Percentiles rank a stretch among this genome's conserved stretches.
phyloP scores from a whole-genome alignment of 2,329 filamentous ascomycete species.

The Parastagonospora nodorum region DNA sequence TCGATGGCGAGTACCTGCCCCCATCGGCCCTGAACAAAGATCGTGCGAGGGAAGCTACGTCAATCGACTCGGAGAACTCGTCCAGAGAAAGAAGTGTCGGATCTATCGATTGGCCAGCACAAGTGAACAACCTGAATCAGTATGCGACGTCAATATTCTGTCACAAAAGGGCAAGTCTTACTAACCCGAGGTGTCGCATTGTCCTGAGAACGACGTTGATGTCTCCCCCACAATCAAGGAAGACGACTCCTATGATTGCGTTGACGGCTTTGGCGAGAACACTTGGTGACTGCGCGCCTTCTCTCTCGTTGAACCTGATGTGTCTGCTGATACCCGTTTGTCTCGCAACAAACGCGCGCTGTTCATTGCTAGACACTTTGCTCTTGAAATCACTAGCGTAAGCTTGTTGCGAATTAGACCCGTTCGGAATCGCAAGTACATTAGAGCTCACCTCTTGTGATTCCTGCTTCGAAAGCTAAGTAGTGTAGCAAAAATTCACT shows the following conservation, averaged over 20 bases:
- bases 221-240: conserved; percentile 1
- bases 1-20: not conserved
- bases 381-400: conserved; percentile 2
- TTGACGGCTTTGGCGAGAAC: conserved; percentile 3
- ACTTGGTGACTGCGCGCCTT: conserved; percentile 1
- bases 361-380: conserved; percentile 2
- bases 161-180: not conserved
- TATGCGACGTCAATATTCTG: not conserved
- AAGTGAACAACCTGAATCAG: not conserved
- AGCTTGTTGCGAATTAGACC: not conserved
- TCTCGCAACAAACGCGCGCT: conserved; percentile 1
- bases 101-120: not conserved
- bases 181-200: conserved; percentile 2
- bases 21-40: not conserved
- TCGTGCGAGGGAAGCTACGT: conserved; percentile 1
- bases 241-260: conserved; percentile 5
- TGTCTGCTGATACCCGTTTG: not conserved
- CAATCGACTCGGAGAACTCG: not conserved
- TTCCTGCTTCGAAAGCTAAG: too few relatives aligned
- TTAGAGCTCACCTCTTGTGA: too few relatives aligned
- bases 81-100: not conserved
- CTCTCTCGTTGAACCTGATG: conserved; percentile 2
- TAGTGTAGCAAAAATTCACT: too few relatives aligned
- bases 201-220: not conserved
- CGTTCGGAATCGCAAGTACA: too few relatives aligned